phyloP scores from a whole-genome alignment of 148 eudicot genomes.

The Simmondsia chinensis region DNA sequence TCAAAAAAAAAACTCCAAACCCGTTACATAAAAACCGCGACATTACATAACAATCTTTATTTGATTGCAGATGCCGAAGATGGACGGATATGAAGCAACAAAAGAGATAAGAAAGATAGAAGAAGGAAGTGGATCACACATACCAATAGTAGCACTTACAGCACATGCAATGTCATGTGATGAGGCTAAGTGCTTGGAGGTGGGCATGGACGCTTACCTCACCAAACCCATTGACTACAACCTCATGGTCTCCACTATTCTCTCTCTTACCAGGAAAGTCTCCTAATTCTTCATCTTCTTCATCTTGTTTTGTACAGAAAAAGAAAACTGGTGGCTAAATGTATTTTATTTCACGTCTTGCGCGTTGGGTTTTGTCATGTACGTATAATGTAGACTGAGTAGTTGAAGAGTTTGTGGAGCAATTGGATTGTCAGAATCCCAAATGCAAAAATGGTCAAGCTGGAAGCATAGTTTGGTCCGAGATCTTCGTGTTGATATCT shows the following conservation, averaged over 20 bases:
- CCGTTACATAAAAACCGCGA: too few species aligned
- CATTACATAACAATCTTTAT: not conserved
- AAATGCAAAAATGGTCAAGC: too few species aligned
- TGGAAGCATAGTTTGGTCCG: too few species aligned
- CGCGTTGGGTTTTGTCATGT: too few species aligned
- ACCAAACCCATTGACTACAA: constrained; percentile 89
- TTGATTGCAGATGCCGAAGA: constrained; percentile 84
- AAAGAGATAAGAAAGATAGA: constrained; percentile 70
- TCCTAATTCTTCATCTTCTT: not conserved
- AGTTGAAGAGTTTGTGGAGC: too few species aligned
- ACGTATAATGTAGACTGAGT: too few species aligned
- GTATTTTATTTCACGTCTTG: too few species aligned
- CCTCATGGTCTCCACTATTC: constrained; percentile 81
- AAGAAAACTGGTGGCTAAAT: too few species aligned
- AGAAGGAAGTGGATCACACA: constrained; percentile 35
- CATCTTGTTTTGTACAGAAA: too few species aligned
- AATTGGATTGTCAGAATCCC: too few species aligned
- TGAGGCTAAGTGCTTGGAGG: constrained; percentile 86
- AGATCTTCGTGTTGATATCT: too few species aligned
- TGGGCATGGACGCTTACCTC: constrained; percentile 97
- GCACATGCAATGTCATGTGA: constrained; percentile 98
- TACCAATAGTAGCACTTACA: constrained; percentile 88
- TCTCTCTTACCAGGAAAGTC: constrained; percentile 49
- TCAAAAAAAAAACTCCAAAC: too few species aligned
- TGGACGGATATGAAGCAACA: constrained; percentile 99